Percentiles rank a stretch among this genome's conserved stretches.
These are phyloP conservation scores for Suillus subaureus DNA, from an alignment of 768 basidiomycete species.

Conservation along the genomic window DNA sequence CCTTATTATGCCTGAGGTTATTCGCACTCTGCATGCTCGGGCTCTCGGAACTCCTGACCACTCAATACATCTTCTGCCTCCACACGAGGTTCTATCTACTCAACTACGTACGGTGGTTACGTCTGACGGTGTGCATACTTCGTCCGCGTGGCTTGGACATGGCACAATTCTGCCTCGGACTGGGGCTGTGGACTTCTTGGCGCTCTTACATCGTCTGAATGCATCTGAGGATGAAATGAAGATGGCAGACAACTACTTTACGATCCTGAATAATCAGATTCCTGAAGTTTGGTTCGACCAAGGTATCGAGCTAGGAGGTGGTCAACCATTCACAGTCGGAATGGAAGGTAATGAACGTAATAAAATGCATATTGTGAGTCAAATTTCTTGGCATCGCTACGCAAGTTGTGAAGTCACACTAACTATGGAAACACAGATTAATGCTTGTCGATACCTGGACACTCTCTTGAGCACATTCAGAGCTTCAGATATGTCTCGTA, in stretches of 20 bases:
- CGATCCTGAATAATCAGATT: constrained; percentile 54
- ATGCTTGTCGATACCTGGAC: constrained; percentile 49
- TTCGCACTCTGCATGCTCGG: constrained; percentile 49
- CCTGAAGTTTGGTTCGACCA: constrained; percentile 69
- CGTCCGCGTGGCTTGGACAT: constrained; percentile 70
- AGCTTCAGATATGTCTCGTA: background rate
- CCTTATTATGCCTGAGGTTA: constrained; percentile 57
- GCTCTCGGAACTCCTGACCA: constrained; percentile 28
- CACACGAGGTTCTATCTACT: constrained; percentile 62
- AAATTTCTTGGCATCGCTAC: background rate
- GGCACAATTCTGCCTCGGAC: constrained; percentile 55
- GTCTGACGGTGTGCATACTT: constrained; percentile 44
- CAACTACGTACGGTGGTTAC: constrained; percentile 47
- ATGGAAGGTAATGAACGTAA: constrained; percentile 60
- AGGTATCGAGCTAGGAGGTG: constrained; percentile 60
- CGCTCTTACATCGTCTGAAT: constrained; percentile 46
- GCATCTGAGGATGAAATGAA: constrained; percentile 51
- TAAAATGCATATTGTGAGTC: constrained; percentile 56
- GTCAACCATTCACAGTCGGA: constrained; percentile 64
- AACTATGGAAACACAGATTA: constrained; percentile 34
- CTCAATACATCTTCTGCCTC: constrained; percentile 57
- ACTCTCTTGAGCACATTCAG: constrained; percentile 21
- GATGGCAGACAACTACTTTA: constrained; percentile 75
- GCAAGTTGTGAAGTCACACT: constrained; percentile 5
- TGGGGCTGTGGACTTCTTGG: constrained; percentile 48